Conservation (phyloP, 1,139 yeast species). For the Protomyces inouyei region DNA sequence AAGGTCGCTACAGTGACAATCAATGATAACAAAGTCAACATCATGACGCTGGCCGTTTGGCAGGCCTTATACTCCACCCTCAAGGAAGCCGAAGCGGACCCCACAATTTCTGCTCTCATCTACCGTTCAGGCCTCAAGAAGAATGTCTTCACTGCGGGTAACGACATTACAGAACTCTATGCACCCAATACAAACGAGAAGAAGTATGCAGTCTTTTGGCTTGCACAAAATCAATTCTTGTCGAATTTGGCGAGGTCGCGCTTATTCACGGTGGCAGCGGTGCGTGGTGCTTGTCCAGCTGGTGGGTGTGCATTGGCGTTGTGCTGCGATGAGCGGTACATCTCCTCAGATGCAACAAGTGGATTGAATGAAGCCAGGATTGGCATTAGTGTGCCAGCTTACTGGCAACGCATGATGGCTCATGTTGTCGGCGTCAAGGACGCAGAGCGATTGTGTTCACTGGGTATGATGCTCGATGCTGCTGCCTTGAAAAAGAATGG, state of each 20-base stretch:
- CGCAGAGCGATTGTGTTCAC: conserved; percentile 17
- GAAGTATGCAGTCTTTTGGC: conserved; percentile 15
- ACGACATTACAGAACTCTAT: conserved; percentile 23
- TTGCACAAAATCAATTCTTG: conserved; percentile 9
- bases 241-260: conserved; percentile 8
- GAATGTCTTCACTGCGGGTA: conserved; percentile 23
- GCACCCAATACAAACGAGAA: conserved; percentile 17
- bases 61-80: conserved; percentile 10
- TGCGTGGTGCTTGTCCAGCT: conserved; percentile 27
- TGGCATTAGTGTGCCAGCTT: conserved; percentile 22
- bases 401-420: conserved; percentile 25
- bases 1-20: conserved; percentile 15
- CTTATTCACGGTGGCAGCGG: conserved; percentile 19
- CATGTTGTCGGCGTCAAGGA: conserved; percentile 5
- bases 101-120: conserved; percentile 14
- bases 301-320: conserved; percentile 23
- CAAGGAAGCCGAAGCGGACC: conserved; percentile 17
- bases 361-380: conserved; percentile 24
- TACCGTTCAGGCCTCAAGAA: conserved; percentile 24
- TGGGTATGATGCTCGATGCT: conserved; percentile 17
- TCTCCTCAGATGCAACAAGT: conserved; percentile 5
- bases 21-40: conserved; percentile 21
- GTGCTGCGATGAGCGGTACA: conserved; percentile 18
- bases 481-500: neutral
- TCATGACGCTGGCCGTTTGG: conserved; percentile 24